Evolutionary conservation across 306 rosid species (phyloP).

Genomic region (Heteromeles arbutifolia): DNA sequence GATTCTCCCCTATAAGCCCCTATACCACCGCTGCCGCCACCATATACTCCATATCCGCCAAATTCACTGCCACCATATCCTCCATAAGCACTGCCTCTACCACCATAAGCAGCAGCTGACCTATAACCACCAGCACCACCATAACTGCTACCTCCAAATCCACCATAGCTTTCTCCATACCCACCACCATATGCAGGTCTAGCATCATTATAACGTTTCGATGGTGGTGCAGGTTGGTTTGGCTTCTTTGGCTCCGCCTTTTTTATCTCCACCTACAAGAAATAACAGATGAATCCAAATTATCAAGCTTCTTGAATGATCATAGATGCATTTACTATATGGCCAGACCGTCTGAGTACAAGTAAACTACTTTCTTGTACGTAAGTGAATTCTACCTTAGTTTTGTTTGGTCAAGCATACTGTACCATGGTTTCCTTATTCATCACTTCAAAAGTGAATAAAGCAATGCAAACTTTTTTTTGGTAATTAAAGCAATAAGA

Average conservation of each 20-base stretch:
- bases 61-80: slow-evolving; percentile 74
- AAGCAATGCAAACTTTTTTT: not conserved
- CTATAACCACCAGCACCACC: slow-evolving; percentile 62
- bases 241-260: slow-evolving; percentile 98
- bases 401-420: not conserved
- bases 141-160: slow-evolving; percentile 56
- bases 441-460: not conserved
- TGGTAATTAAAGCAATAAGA: too few species aligned
- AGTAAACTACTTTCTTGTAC: not conserved
- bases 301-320: not conserved
- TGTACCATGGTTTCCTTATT: not conserved
- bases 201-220: slow-evolving; percentile 74
- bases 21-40: slow-evolving; percentile 55
- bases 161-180: slow-evolving; percentile 74
- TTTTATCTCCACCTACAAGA: slow-evolving; percentile 84
- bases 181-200: slow-evolving; percentile 68
- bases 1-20: slow-evolving; percentile 83
- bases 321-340: not conserved
- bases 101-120: slow-evolving; percentile 54
- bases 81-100: slow-evolving; percentile 44
- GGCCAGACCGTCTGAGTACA: not conserved
- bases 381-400: not conserved
- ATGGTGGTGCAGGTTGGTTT: slow-evolving; percentile 61
- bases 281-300: slow-evolving; percentile 9
- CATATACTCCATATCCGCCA: slow-evolving; percentile 82